These are phyloP conservation scores for Auricularia sp. DNA, from an alignment of 768 basidiomycete species.

Conservation along the genomic window DNA sequence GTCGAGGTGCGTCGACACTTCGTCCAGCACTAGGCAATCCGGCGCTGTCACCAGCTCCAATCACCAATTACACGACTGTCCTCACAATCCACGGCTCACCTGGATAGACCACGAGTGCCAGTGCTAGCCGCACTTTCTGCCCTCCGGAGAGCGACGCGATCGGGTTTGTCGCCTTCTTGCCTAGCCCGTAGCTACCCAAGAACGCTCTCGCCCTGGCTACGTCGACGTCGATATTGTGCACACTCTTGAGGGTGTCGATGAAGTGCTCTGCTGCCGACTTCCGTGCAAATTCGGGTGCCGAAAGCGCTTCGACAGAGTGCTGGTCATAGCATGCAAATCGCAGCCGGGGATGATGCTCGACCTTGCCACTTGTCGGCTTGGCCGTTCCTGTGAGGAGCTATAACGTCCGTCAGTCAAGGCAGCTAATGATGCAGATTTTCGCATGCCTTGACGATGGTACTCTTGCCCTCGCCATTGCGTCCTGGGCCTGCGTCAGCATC, in stretches of 20 bases:
- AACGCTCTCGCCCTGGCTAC: slow-evolving; percentile 32
- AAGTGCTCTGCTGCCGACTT: slow-evolving; percentile 23
- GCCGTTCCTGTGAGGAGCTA: slow-evolving; percentile 22
- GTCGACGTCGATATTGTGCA: slow-evolving; percentile 13
- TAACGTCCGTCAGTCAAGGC: not conserved
- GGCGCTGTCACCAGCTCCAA: slow-evolving; percentile 22
- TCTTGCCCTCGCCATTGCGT: slow-evolving; percentile 45
- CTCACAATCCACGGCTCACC: not conserved
- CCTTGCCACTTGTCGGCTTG: slow-evolving; percentile 34
- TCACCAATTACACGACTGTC: too few relatives aligned
- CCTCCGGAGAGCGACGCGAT: slow-evolving; percentile 42
- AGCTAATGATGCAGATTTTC: slow-evolving; percentile 23
- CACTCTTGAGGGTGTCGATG: slow-evolving; percentile 12
- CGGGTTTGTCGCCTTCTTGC: slow-evolving; percentile 34
- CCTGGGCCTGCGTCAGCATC: not conserved
- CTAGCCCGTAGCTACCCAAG: slow-evolving; percentile 36
- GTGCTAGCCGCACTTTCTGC: slow-evolving; percentile 47
- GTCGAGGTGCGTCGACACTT: slow-evolving; percentile 64
- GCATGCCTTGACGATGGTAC: slow-evolving; percentile 37
- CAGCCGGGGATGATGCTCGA: slow-evolving; percentile 42
- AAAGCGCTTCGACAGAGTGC: slow-evolving; percentile 47
- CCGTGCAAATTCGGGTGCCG: slow-evolving; percentile 19
- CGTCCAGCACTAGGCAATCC: slow-evolving; percentile 39
- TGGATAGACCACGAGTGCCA: slow-evolving; percentile 43
- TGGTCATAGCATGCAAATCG: slow-evolving; percentile 54